Percentiles rank a stretch among this genome's conserved stretches.
phyloP scores from a whole-genome alignment of 108 stramenopile genomes.

The Chaetoceros tenuissimus region DNA sequence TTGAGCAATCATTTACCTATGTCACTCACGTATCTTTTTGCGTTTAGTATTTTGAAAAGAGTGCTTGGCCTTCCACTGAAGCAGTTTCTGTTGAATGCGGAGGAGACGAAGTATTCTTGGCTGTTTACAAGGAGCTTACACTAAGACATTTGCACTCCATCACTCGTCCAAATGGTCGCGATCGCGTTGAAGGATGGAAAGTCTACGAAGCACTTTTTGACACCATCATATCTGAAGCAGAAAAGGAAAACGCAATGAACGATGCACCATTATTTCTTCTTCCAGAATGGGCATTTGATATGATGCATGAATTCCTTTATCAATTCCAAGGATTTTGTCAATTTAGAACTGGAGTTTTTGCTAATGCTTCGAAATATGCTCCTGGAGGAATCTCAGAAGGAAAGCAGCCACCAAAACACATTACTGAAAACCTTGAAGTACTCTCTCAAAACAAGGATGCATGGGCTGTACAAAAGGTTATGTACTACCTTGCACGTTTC shows the following conservation, averaged over 20 bases:
- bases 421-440: slow-evolving; percentile 55
- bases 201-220: slow-evolving; percentile 84
- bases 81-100: slow-evolving; percentile 77
- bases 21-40: no score
- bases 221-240: slow-evolving; percentile 54
- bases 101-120: slow-evolving; percentile 75
- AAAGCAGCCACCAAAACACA: slow-evolving; percentile 50
- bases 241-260: slow-evolving; percentile 27
- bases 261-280: slow-evolving; percentile 59
- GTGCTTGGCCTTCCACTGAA: slow-evolving; percentile 79
- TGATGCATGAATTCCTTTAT: slow-evolving; percentile 98
- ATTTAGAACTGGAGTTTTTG: slow-evolving; percentile 60
- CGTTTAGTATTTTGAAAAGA: slow-evolving; percentile 64
- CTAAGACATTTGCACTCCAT: slow-evolving; percentile 80
- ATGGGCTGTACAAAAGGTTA: slow-evolving; percentile 92
- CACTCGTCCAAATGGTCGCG: slow-evolving; percentile 61
- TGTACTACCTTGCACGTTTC: slow-evolving; percentile 85
- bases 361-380: neutral
- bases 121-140: slow-evolving; percentile 78
- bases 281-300: slow-evolving; percentile 96
- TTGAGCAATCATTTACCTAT: no score
- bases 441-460: slow-evolving; percentile 63
- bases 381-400: slow-evolving; percentile 22
- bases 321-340: slow-evolving; percentile 98
- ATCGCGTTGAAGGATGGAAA: slow-evolving; percentile 86